Evolutionary conservation across 371 early-diverging fungal species (phyloP).

Genomic region (Rhizomucor pusillus): DNA sequence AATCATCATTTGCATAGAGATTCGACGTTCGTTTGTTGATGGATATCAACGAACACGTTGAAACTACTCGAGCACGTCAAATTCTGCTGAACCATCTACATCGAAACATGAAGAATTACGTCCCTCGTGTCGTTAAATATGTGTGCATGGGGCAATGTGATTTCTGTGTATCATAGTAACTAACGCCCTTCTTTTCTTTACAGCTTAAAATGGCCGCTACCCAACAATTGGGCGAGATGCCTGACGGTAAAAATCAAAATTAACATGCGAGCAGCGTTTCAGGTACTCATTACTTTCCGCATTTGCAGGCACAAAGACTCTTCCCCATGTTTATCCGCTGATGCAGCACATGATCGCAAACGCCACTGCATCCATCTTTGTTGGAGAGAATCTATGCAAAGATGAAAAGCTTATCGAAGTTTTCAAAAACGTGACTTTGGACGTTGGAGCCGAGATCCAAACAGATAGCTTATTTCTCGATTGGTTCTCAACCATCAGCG

Average conservation of each 20-base stretch:
- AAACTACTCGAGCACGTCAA: not conserved
- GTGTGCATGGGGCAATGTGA: not conserved
- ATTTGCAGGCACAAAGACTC: slow-evolving; percentile 6
- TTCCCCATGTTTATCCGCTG: slow-evolving; percentile 15
- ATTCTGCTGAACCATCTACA: slow-evolving; percentile 10
- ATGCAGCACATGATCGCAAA: slow-evolving; percentile 19
- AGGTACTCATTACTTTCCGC: not conserved
- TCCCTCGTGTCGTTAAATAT: slow-evolving; percentile 10
- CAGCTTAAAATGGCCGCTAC: not conserved
- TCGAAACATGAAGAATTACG: slow-evolving; percentile 8
- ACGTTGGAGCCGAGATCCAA: slow-evolving; percentile 15
- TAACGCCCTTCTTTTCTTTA: not conserved
- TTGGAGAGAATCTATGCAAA: slow-evolving; percentile 18
- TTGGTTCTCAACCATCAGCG: slow-evolving; percentile 8
- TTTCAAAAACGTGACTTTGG: slow-evolving; percentile 21
- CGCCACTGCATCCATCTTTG: slow-evolving; percentile 23
- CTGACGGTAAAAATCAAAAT: not conserved
- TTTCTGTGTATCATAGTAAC: not conserved
- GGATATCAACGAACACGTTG: not conserved
- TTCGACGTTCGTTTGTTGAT: slow-evolving; percentile 3
- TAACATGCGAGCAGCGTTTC: too few species aligned
- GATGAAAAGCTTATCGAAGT: slow-evolving; percentile 13
- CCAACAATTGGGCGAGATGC: not conserved
- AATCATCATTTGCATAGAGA: not conserved
- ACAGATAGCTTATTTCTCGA: slow-evolving; percentile 12